Base-by-base conservation (phyloP, 257 asterid species). In the Thymus mandschuricus region DNA sequence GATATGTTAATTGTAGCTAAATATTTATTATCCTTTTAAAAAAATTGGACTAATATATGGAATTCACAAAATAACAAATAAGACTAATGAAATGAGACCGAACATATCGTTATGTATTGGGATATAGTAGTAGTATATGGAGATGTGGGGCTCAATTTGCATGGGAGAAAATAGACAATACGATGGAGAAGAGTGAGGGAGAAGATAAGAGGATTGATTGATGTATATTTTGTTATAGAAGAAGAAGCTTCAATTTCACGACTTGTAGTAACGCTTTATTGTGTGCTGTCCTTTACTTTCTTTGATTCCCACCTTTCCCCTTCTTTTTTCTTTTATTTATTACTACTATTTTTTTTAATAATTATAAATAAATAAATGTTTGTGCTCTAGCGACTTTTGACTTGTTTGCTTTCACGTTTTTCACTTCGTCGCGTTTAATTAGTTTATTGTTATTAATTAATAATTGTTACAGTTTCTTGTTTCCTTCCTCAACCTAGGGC, bases 171-270 rank as follows among this genome's bases (percentile, higher is more conserved):
- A 35, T 35, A 43, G 48, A 43, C 48, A 43, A 10, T 44, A 44
- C 41, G 49, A 38, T 38, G 44, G 5, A 44, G 10, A 10, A 3
- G 49, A 44, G 49, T 44, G 49, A 10, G 49, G 3, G 60, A 69
- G 80, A 78, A 77, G 76, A 74, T 76, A 21, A 68, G 77, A 44
- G 65, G 69, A 75, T 78, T 77, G 81, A 82, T 82, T 66, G 83
- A 59, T 56, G 41, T 56, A 56, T 54, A 11, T 6, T 56, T 12
- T 56, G 60, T 70, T 50, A 80, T 84, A 12, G 12, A 2, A 0
- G 1, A 44, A 44, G 57, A 86, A 76, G 85, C 90, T 84, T 88
- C 63, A 72, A 41, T 66, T 3, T 80, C 71, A 88, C 82, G 92
- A 51, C 66, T 76, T 40, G 15, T 51, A 68, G 8, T 3, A 6